A percentile compares a stretch with the other conserved stretches of the same genome.
These are phyloP conservation scores for Anethum foeniculum DNA, from an alignment of 140 eudicot species.

Conservation along the genomic window DNA sequence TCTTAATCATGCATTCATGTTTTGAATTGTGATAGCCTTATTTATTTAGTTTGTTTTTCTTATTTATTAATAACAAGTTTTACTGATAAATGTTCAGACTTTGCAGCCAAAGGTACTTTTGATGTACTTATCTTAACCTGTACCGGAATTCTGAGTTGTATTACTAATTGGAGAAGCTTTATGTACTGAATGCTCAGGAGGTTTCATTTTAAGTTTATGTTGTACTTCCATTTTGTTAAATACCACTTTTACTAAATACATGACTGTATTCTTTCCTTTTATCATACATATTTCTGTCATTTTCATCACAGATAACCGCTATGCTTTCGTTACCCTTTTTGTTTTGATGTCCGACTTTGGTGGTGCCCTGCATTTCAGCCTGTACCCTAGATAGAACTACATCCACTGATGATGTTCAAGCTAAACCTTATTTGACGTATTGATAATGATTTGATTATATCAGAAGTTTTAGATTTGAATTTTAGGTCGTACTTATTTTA, in stretches of 20 bases:
- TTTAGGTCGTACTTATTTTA: neutral
- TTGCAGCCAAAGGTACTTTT: neutral
- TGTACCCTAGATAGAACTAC: neutral
- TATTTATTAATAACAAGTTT: too few species aligned
- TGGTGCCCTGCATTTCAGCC: neutral
- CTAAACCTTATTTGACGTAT: neutral
- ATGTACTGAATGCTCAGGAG: neutral
- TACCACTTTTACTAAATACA: neutral
- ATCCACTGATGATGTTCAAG: neutral
- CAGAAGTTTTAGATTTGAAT: neutral
- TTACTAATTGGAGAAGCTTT: neutral
- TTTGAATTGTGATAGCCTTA: neutral
- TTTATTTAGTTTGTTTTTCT: neutral
- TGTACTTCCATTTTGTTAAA: neutral
- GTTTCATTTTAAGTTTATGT: neutral
- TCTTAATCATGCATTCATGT: neutral
- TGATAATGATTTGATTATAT: neutral
- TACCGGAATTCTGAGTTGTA: neutral
- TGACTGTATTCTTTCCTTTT: neutral
- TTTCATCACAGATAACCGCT: neutral
- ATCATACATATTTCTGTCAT: neutral
- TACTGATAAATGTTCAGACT: neutral
- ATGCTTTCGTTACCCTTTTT: neutral
- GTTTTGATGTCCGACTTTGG: neutral
- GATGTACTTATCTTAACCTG: neutral